Evolutionary conservation across 306 rosid genomes (phyloP), one percentile per base, ranked within the genome.

Genomic region (Citrullus colocynthis): DNA sequence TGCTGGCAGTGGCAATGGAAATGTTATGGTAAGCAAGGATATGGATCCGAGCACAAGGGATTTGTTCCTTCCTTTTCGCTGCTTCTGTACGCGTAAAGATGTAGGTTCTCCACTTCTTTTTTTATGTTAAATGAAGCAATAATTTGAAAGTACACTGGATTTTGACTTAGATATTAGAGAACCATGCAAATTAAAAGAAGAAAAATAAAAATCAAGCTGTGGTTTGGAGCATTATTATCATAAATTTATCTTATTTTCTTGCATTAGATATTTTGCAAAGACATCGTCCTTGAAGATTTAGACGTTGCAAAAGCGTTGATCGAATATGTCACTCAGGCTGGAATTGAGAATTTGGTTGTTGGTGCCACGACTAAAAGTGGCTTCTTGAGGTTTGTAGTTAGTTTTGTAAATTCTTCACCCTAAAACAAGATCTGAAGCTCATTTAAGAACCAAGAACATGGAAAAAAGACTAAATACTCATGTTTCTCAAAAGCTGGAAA

Each of bases 71-170:
- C 96, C 97, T 54, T 92, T 92, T 84, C 95, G 96, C 4, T 93
- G 93, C 79, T 94, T 90, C 76, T 95, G 96, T 51, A 88, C 96
- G 2, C 90, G 96, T 16, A 95, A 90, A 84, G 96, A 92, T 87
- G 97, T 95, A 85, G 84, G 96, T 80, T 67, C n/a, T 45, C 6
- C 65, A 9, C 63, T 63, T 73, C 24, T 48, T 10, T 42, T 42
- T 69, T 5, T 17, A 66, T 49, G 59, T 28, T 48, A 14, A 48
- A 49, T 28, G 59, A 49, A 45, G 4, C 14, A 67, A 69, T 39
- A 42, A 44, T 8, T 20, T 44, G 37, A n/a, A 66, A 66, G 49
- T 66, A 9, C 56, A 42, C 39, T 18, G 73, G 16, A 5, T 44
- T 45, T 44, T 70, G 42, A 28, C 14, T 9, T 44, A 28, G 24